These are phyloP conservation scores for Aspergillus niger DNA, from an alignment of 2,329 filamentous ascomycete genomes.

Conservation along the genomic window DNA sequence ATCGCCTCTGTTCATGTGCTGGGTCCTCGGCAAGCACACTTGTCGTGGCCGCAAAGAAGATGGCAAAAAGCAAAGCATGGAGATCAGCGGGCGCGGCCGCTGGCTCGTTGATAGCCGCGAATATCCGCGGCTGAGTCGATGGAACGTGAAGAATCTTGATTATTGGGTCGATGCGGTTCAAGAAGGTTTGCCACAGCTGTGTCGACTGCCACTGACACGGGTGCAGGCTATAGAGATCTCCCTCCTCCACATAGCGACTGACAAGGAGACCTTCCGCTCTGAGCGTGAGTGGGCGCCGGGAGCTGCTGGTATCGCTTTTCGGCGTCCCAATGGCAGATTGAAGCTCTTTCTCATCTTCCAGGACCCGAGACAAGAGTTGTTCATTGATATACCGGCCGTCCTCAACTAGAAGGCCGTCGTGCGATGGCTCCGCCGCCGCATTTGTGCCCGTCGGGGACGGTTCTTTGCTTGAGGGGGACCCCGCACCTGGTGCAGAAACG, in stretches of 20 bases:
- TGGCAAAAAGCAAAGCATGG: conserved; percentile 30
- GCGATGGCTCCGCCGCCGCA: background rate
- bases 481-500: background rate
- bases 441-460: background rate
- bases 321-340: conserved; percentile 26
- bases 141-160: conserved; percentile 34
- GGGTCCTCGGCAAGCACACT: conserved; percentile 21
- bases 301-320: background rate
- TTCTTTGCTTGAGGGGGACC: background rate
- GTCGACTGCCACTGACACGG: conserved; percentile 28
- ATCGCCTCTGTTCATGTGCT: conserved; percentile 13
- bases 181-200: conserved; percentile 32
- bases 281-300: conserved; percentile 15
- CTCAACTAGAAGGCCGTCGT: conserved; percentile 24
- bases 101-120: conserved; percentile 31
- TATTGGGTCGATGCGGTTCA: conserved; percentile 31
- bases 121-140: conserved; percentile 28
- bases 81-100: conserved; percentile 22
- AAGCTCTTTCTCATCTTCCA: conserved; percentile 32
- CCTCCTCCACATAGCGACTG: conserved; percentile 18
- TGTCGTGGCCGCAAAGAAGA: conserved; percentile 31
- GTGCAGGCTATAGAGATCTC: conserved; percentile 19
- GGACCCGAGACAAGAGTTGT: conserved; percentile 26
- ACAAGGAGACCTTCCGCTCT: conserved; percentile 27
- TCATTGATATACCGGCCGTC: conserved; percentile 36